Base-by-base conservation (phyloP, 805 yeast species). In the Teunomyces gatunensis region DNA sequence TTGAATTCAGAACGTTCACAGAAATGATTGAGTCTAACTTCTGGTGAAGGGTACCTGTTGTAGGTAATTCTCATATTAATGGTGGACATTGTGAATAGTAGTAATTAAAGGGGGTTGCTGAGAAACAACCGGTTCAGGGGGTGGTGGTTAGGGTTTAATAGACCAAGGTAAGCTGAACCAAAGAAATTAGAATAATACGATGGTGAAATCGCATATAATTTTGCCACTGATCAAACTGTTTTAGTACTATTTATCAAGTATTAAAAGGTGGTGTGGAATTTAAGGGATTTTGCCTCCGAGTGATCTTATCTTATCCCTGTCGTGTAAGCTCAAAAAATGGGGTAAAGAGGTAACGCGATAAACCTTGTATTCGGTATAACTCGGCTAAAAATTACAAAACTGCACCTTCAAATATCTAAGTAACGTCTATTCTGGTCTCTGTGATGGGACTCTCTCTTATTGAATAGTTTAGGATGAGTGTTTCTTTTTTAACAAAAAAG, bases 21-120 rank as follows among this genome's bases (percentile, higher is more conserved):
- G 10, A 37, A 11, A 23, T 37, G 40, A 13, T 23, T 21, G 12
- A 37, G 10, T n/a, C 13, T 20, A 10, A 37, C 29, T 10, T 37
- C 33, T 11, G 42, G 44, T 27, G 27, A 15, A 6, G 35, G 29
- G 23, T 34, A 25, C 29, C 29, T 42, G 34, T 35, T 42, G 43
- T 46, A 41, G 6, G 45, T 36, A 7, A 46, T 42, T 30, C 32
- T 40, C 10, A 46, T n/a, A 28, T 44, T 39, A 13, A 47, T 18
- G n/a, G 21, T 37, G 23, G 40, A 37, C 40, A 37, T 37, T 6
- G 10, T 12, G 17, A 5, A 23, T 12, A n/a, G 40, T 37, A 27
- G 40, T 37, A 27, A 13, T 11, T 37, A 23, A n/a, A 15, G 17
- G 29, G 40, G 40, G 40, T 37, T 6, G 40, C 18, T 32, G 7